Evolutionary conservation across 768 basidiomycete species (phyloP).

Genomic region (Russula abietina): DNA sequence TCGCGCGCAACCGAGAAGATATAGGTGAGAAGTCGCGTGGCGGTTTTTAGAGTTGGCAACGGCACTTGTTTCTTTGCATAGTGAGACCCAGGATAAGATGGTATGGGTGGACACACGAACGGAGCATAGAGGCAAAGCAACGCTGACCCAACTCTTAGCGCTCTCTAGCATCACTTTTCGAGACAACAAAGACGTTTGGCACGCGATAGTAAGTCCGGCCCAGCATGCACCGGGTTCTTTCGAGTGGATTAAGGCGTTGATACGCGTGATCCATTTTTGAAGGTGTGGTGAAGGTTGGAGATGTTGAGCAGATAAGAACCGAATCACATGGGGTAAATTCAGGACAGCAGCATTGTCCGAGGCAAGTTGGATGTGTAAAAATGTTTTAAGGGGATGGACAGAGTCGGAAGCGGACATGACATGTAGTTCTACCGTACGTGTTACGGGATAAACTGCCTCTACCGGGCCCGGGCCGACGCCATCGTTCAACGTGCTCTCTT

Average conservation of each 20-base stretch:
- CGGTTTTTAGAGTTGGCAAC: conserved; percentile 50
- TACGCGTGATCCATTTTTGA: conserved; percentile 68
- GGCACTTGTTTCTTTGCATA: conserved; percentile 61
- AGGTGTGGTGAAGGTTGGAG: conserved; percentile 60
- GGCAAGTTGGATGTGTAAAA: conserved; percentile 67
- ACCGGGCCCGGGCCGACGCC: conserved; percentile 12
- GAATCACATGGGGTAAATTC: conserved; percentile 55
- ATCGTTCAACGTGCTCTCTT: conserved; percentile 31
- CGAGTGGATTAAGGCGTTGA: conserved; percentile 69
- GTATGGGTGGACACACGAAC: conserved; percentile 44
- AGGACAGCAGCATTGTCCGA: conserved; percentile 57
- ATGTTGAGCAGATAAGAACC: conserved; percentile 45
- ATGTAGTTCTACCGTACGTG: not conserved
- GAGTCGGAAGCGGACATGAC: conserved; percentile 15
- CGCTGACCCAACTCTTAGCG: conserved; percentile 66
- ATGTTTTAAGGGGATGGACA: conserved; percentile 48
- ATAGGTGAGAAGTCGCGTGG: conserved; percentile 55
- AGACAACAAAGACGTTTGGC: conserved; percentile 56
- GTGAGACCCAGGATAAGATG: conserved; percentile 28
- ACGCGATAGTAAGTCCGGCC: conserved; percentile 73
- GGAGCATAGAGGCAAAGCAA: conserved; percentile 58
- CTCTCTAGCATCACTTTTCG: conserved; percentile 57
- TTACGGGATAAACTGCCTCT: not conserved
- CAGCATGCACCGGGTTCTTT: conserved; percentile 73
- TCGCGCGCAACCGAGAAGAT: conserved; percentile 57